These are phyloP conservation scores for sunflower (Helianthus annuus) DNA, from an alignment of 129 eudicot genomes.

Conservation along the genomic window DNA sequence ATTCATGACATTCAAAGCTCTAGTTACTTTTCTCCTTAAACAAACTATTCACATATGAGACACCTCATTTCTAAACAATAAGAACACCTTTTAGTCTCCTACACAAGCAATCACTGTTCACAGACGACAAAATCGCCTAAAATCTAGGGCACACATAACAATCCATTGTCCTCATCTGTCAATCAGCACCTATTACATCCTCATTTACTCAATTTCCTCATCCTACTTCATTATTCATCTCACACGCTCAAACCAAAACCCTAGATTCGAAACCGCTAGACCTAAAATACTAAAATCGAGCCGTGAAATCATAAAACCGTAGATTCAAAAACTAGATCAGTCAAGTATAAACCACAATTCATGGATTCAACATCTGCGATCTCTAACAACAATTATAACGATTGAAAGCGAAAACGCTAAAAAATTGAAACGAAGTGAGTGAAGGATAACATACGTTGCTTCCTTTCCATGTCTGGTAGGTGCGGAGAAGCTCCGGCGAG, in stretches of 20 bases:
- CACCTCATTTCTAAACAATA: background rate
- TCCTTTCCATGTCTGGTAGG: conserved; percentile 65
- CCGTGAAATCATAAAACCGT: too few species aligned
- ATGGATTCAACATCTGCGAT: conserved; percentile 9
- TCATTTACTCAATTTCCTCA: background rate
- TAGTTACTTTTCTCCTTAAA: background rate
- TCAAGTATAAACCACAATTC: background rate
- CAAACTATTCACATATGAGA: background rate
- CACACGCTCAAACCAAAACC: conserved; percentile 14
- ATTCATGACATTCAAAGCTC: background rate
- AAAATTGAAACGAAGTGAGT: background rate
- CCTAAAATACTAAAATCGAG: background rate
- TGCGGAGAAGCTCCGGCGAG: conserved; percentile 38
- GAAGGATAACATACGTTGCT: conserved; percentile 44
- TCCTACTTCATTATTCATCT: background rate
- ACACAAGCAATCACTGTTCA: background rate
- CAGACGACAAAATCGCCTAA: background rate
- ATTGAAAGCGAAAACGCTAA: background rate
- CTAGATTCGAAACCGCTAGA: conserved; percentile 17
- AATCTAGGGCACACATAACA: conserved; percentile 16
- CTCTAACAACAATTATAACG: conserved; percentile 4
- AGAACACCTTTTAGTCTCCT: conserved; percentile 15
- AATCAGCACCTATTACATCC: background rate
- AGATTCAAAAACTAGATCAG: background rate
- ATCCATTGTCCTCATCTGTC: background rate